Percentiles rank a stretch among this genome's conserved stretches.
These are phyloP conservation scores for Fonsecaea pedrosoi DNA, from an alignment of 2,329 filamentous ascomycete species.

Conservation along the genomic window DNA sequence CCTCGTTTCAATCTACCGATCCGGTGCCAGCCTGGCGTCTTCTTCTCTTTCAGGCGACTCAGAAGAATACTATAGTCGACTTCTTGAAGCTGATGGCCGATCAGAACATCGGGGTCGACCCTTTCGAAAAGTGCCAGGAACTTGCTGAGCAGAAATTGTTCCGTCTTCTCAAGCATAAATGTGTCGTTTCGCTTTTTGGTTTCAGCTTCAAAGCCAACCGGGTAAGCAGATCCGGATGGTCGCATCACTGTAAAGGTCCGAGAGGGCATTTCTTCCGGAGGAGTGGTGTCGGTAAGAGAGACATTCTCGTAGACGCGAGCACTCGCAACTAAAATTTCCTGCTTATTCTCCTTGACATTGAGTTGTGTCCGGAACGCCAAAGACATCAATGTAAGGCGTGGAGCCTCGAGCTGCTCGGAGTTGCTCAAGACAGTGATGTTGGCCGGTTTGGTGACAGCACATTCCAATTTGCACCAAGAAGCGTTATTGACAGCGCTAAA, in stretches of 20 bases:
- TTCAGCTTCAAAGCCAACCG: conserved; percentile 76
- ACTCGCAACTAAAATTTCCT: conserved; percentile 91
- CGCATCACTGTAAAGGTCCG: conserved; percentile 91
- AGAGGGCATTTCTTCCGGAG: conserved; percentile 85
- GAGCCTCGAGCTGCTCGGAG: conserved; percentile 79
- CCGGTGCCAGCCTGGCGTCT: conserved; percentile 91
- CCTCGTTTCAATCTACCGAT: conserved; percentile 83
- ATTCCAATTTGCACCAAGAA: conserved; percentile 96
- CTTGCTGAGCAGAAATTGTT: conserved; percentile 82
- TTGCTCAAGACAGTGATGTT: conserved; percentile 76
- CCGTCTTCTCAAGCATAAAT: conserved; percentile 81
- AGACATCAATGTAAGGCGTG: conserved; percentile 95
- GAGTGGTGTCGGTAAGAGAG: conserved; percentile 82
- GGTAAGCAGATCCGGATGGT: conserved; percentile 76
- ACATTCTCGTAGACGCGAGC: conserved; percentile 92
- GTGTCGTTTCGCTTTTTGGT: conserved; percentile 71
- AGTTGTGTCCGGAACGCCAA: conserved; percentile 85
- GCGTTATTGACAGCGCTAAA: conserved; percentile 86
- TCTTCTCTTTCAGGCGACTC: conserved; percentile 84
- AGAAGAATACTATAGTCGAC: conserved; percentile 93
- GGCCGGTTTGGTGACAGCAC: conserved; percentile 78
- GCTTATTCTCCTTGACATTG: conserved; percentile 92
- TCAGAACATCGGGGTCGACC: conserved; percentile 88
- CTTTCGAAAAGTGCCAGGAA: conserved; percentile 88
- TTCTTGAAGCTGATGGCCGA: conserved; percentile 95